These are phyloP conservation scores for Irpex sp. DNA, from an alignment of 1,284 basidiomycete species.

Conservation along the genomic window DNA sequence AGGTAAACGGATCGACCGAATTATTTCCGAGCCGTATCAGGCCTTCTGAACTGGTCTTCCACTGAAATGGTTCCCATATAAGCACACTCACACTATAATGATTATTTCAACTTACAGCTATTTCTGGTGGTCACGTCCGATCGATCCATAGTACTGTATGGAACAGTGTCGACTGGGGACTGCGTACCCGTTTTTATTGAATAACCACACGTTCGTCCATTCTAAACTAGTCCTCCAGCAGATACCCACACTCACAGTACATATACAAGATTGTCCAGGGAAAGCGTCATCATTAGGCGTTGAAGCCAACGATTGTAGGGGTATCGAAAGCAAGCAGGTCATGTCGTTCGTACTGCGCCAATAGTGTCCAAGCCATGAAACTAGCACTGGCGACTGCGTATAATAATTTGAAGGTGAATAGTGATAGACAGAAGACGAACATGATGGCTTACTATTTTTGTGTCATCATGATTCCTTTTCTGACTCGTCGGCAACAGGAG, in stretches of 20 bases:
- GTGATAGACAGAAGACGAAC: neutral
- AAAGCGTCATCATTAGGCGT: neutral
- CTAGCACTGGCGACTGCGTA: neutral
- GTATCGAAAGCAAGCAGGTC: neutral
- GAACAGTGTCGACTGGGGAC: neutral
- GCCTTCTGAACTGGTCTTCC: no score
- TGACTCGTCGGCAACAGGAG: neutral
- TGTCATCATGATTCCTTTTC: constrained; percentile 3
- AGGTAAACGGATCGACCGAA: no score
- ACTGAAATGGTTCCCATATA: no score
- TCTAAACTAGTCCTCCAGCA: neutral
- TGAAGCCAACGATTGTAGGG: neutral
- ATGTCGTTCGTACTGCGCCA: neutral
- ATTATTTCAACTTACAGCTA: neutral
- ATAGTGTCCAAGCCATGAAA: no score
- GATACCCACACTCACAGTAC: neutral
- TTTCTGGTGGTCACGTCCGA: neutral
- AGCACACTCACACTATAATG: neutral
- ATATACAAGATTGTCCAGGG: neutral
- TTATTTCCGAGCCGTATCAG: no score
- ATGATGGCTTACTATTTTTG: neutral
- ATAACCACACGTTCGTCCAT: neutral
- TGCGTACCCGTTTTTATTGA: neutral
- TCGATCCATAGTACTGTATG: neutral
- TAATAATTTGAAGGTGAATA: neutral